These are phyloP conservation scores for Dendrobium huoshanense DNA, from an alignment of 106 monocot species.

Conservation along the genomic window DNA sequence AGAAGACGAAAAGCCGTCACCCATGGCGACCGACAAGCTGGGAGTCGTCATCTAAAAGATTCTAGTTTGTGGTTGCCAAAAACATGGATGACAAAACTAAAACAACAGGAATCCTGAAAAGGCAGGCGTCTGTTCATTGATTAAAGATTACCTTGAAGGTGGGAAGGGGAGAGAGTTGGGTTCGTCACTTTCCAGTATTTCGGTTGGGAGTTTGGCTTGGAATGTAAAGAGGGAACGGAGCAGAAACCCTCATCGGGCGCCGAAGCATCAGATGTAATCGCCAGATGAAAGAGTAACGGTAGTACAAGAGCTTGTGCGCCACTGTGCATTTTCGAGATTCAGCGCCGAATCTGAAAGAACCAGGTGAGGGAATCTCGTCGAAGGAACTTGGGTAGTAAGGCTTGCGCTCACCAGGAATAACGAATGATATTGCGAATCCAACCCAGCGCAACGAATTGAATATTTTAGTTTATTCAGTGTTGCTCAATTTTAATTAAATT, in stretches of 20 bases:
- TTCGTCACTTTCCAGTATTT: constrained; percentile 84
- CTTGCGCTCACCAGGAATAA: too few species aligned
- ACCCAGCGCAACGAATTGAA: too few species aligned
- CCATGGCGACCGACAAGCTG: not conserved
- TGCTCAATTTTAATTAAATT: too few species aligned
- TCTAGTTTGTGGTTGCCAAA: not conserved
- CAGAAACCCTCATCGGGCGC: constrained; percentile 42
- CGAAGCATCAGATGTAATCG: not conserved
- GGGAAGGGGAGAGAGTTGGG: constrained; percentile 74
- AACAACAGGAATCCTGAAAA: not conserved
- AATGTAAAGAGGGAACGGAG: constrained; percentile 6
- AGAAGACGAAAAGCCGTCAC: not conserved
- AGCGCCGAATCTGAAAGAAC: not conserved
- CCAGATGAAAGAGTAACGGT: not conserved
- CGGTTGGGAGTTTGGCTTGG: constrained; percentile 19
- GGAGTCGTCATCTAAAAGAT: not conserved
- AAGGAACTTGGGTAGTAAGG: not conserved
- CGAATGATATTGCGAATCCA: too few species aligned
- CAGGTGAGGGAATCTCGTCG: not conserved
- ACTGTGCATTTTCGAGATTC: not conserved
- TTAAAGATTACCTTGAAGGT: constrained; percentile 53
- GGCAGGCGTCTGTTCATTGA: not conserved
- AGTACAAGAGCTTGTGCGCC: not conserved
- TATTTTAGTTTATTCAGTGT: too few species aligned
- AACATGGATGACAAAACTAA: not conserved